Evolutionary conservation across 495 filamentous ascomycete genomes (phyloP), one percentile per base, ranked within the genome.

Genomic region (Sordaria brevicollis): DNA sequence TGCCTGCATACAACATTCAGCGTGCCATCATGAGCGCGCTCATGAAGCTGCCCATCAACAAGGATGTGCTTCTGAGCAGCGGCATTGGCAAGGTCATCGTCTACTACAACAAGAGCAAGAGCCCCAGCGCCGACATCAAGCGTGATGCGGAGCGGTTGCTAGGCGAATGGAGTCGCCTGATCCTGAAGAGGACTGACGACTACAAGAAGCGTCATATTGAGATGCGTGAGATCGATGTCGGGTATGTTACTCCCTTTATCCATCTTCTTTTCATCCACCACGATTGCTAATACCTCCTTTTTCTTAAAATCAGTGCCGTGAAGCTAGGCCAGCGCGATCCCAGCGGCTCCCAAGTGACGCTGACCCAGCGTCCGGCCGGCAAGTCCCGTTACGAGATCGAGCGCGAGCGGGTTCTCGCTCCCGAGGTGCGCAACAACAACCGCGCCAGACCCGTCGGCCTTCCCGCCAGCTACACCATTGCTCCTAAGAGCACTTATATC

Each of bases 1-100:
- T 99, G 33, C 95, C 96, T 0, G 94, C 95, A 33, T 98, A 97
- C 83, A 93, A 92, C 76, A 97, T 99, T 76, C 96, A 99, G 82
- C 92, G 92, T 65, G 93, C 97, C 72, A 87, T 99, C 69, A 93
- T 99, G 81, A 86, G 87, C 38, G 89, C 91, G 6, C 83, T 99
- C 36, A 85, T 84, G 34, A 89, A 88, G 72, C 86, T 99, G 0
- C 91, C 92, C 13, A 92, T 97, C 75, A 90, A 91, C 75, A 97
- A 96, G 71, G 95, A 97, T 72, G 86, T 90, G 6, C 84, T 99
- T 62, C 86, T 94, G 39, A 92, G 92, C 73, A 95, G 91, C 73
- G 94, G 96, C 8, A 92, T 99, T 72, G 96, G 96, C 74, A 98
- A 97, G 76, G 91, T 99, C 35, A 89, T 96, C 35, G 86, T 95